Evolutionary conservation across 2,329 filamentous ascomycete species (phyloP).

Genomic region (Arthroderma sp.): DNA sequence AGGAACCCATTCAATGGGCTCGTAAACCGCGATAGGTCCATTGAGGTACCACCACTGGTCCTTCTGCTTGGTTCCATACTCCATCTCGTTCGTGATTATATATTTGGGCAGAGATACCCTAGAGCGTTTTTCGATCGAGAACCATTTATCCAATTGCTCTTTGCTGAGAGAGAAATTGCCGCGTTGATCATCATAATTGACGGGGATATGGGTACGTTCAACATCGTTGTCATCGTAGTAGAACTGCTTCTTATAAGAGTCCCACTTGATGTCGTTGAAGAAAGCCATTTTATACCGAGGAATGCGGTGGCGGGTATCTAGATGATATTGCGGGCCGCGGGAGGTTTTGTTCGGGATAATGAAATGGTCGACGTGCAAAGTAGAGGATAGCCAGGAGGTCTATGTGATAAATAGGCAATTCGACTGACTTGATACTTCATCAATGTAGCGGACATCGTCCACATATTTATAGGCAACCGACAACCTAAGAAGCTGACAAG

Average conservation of each 20-base stretch:
- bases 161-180: conserved; percentile 1
- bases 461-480: no score
- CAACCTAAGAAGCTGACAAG: no score
- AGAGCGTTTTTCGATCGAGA: conserved; percentile 1
- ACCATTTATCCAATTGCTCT: conserved; percentile 2
- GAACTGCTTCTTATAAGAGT: neutral
- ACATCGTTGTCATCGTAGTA: conserved; percentile 1
- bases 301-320: neutral
- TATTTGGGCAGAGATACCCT: neutral
- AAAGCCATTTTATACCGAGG: conserved; percentile 1
- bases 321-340: neutral
- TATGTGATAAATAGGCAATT: no score
- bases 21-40: no score
- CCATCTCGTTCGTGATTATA: neutral
- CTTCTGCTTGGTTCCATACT: neutral
- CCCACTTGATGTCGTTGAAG: conserved; percentile 2
- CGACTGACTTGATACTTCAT: no score
- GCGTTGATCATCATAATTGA: neutral
- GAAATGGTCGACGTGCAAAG: no score
- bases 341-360: neutral
- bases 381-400: no score
- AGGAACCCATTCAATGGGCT: no score
- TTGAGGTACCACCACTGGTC: neutral
- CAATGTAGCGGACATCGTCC: no score
- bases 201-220: neutral